Conservation (phyloP, 352 stramenopile genomes). For the Phytopythium litorale region DNA sequence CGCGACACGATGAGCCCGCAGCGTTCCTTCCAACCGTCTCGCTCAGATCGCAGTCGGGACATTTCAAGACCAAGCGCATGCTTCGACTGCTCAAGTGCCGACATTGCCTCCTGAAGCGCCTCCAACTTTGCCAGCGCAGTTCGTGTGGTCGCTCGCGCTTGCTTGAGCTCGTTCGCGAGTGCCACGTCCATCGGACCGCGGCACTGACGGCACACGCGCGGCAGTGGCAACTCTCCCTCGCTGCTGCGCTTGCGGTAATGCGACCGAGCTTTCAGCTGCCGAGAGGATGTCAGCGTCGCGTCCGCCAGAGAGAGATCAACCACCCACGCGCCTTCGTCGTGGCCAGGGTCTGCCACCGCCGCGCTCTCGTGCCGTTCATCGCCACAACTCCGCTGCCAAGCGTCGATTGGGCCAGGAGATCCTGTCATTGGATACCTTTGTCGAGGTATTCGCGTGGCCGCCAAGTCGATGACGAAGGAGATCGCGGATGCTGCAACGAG, state of each 20-base stretch:
- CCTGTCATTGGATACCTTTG: not conserved
- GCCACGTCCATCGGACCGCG: constrained; percentile 24
- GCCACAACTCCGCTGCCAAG: not conserved
- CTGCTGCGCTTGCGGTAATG: not conserved
- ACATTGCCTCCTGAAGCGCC: constrained; percentile 2
- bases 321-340: not conserved
- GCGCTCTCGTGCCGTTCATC: not conserved
- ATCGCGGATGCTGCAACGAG: not conserved
- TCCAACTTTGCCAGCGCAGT: constrained; percentile 24
- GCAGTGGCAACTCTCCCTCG: not conserved
- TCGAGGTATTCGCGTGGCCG: not conserved
- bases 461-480: not conserved
- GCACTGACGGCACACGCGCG: constrained; percentile 28
- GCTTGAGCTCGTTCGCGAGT: constrained; percentile 25
- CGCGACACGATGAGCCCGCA: not conserved
- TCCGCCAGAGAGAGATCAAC: not conserved
- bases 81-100: not conserved
- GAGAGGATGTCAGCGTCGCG: not conserved
- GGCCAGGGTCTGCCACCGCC: not conserved
- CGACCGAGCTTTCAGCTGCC: not conserved
- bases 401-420: not conserved
- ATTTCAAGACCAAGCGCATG: not conserved
- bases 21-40: not conserved
- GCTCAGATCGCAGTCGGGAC: not conserved
- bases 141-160: constrained; percentile 21